These are phyloP conservation scores for Lepidopterella palustris DNA, from an alignment of 495 filamentous ascomycete genomes.

Conservation along the genomic window DNA sequence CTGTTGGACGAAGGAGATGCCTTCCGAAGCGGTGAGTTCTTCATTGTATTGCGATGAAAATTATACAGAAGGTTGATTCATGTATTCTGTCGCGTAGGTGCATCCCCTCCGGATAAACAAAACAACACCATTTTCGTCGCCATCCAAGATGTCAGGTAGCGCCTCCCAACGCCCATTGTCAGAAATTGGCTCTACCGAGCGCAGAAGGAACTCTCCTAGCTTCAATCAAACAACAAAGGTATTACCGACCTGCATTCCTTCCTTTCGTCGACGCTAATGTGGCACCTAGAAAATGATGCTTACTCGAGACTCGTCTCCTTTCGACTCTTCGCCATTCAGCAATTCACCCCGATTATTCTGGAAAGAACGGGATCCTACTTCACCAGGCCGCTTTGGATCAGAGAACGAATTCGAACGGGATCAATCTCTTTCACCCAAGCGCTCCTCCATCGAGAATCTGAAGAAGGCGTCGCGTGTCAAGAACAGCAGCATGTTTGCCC, in stretches of 20 bases:
- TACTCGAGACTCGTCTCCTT: conserved; percentile 63
- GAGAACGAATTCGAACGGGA: conserved; percentile 66
- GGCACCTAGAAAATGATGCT: conserved; percentile 43
- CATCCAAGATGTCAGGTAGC: conserved; percentile 29
- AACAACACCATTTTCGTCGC: conserved; percentile 23
- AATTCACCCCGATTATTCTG: conserved; percentile 73
- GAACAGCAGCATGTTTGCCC: conserved; percentile 91
- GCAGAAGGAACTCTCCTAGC: conserved; percentile 40
- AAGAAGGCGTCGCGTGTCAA: conserved; percentile 91
- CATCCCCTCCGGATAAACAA: conserved; percentile 41
- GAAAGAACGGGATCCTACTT: conserved; percentile 63
- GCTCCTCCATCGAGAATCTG: conserved; percentile 85
- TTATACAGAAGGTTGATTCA: conserved; percentile 11
- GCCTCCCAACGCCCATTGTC: conserved; percentile 32
- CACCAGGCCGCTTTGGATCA: conserved; percentile 52
- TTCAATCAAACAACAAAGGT: conserved; percentile 39
- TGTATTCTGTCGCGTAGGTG: conserved; percentile 29
- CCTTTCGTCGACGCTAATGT: conserved; percentile 8
- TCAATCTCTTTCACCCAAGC: conserved; percentile 53
- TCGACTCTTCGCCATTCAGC: conserved; percentile 49
- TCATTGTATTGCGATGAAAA: background rate
- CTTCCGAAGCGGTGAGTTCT: conserved; percentile 21
- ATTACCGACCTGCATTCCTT: conserved; percentile 18
- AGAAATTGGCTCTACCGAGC: conserved; percentile 37
- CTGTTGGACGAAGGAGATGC: conserved; percentile 9